phyloP scores from a whole-genome alignment of 1,284 basidiomycete genomes.

The Kalmanozyma brasiliensis region DNA sequence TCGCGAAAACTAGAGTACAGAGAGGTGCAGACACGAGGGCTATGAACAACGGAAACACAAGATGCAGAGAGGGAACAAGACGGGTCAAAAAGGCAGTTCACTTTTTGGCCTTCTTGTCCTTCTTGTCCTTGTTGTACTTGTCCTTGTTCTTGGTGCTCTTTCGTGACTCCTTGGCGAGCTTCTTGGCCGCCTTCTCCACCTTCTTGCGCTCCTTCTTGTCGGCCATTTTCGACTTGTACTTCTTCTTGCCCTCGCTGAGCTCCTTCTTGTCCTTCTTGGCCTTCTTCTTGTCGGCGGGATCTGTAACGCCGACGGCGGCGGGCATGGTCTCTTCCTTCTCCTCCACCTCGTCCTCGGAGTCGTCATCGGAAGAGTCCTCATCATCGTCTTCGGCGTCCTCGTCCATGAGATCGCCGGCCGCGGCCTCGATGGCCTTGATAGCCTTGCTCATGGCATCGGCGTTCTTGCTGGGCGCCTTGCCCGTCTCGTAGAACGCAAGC shows the following conservation, averaged over 20 bases:
- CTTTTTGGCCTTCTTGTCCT: constrained; percentile 38
- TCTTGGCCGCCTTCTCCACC: constrained; percentile 62
- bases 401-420: constrained; percentile 77
- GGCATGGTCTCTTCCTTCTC: constrained; percentile 72
- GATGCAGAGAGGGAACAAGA: background rate
- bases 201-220: constrained; percentile 54
- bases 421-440: constrained; percentile 79
- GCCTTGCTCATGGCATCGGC: constrained; percentile 79
- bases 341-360: constrained; percentile 73
- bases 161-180: constrained; percentile 54
- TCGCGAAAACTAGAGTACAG: constrained; percentile 47
- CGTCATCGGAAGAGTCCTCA: constrained; percentile 63
- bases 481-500: constrained; percentile 85
- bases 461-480: constrained; percentile 65
- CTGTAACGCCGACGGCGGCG: constrained; percentile 54
- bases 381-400: constrained; percentile 74
- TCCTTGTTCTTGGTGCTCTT: constrained; percentile 56
- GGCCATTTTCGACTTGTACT: constrained; percentile 48
- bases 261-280: constrained; percentile 74
- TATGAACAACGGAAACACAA: constrained; percentile 11
- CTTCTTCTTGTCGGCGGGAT: constrained; percentile 63
- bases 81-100: constrained; percentile 1
- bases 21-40: constrained; percentile 5
- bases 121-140: constrained; percentile 48
- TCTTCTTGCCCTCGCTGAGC: constrained; percentile 78